Base-by-base conservation (phyloP, 2,329 filamentous ascomycete species). In the Mollisia scopiformis region DNA sequence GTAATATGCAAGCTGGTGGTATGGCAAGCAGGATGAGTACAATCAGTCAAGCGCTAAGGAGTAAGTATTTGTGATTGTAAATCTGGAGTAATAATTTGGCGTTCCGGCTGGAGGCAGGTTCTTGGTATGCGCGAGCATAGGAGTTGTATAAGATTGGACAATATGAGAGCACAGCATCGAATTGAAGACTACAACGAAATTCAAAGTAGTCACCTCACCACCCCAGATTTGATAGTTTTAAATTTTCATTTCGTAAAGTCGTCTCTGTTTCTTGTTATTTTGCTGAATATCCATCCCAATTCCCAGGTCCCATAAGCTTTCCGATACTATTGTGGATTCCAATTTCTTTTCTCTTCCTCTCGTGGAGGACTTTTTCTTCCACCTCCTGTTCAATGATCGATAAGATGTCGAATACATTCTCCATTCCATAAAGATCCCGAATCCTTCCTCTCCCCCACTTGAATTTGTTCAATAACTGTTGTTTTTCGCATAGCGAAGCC, bases 11-110 rank as follows among this genome's bases (percentile, higher is more conserved):
- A 67, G 83, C 87, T 66, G 84, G 83, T 33, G 84, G 83, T 37
- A 82, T 84, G 62, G 81, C 80, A 30, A 85, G 82, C 68, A 78
- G 87, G 63, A 90, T 92, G 79, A 90, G 89, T 66, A 89, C 82
- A 19, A 80, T 92, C 61, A 87, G 87, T 65, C 84, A 89, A 68
- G 84, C 84, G 30, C 81, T 90, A 55, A 80, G 87, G 67, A 89
- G 87, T 67, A 82, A 86, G 55, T 88, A 87, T 63, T 57, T 74
- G 21, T 74, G 59, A 72, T 10, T 43, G 52, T 55, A 37, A 14
- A 55, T 43, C 21, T 13, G 37, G 33, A 35, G 19, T 16, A 7
- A 3, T n/a, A 54, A 13, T 19, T 16, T 54, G 39, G 39, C 21
- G n/a, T n/a, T n/a, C n/a, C n/a, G n/a, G 6, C 21, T 19, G 39